Evolutionary conservation across 139 green algal genomes (phyloP).

Genomic region (Tetraselmis striata): DNA sequence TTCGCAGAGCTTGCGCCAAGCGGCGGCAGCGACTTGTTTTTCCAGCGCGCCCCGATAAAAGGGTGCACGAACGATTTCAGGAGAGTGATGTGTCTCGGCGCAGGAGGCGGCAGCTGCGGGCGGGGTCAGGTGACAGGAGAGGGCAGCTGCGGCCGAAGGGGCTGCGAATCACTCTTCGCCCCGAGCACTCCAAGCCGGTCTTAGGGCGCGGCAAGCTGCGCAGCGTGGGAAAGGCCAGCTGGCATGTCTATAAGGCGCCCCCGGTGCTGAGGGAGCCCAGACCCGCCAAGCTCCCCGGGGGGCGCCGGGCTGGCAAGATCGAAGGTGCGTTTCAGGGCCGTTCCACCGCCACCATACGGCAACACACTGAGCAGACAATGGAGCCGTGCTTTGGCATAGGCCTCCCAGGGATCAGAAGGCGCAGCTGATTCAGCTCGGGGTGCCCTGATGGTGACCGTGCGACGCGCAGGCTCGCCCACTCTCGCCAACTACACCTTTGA

Average conservation of each 20-base stretch:
- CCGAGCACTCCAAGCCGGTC: not conserved
- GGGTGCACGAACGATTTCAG: too few species aligned
- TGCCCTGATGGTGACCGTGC: too few species aligned
- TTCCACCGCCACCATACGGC: too few species aligned
- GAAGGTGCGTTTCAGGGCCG: too few species aligned
- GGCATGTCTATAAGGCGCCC: not conserved
- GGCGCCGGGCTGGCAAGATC: not conserved
- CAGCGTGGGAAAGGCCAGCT: not conserved
- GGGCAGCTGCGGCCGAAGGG: not conserved
- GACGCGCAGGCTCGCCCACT: not conserved
- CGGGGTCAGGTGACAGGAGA: not conserved
- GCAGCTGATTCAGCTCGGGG: too few species aligned
- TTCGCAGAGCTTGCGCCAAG: too few species aligned
- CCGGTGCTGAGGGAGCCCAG: not conserved
- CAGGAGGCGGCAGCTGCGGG: not conserved
- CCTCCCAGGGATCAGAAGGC: too few species aligned
- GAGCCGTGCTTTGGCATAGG: too few species aligned
- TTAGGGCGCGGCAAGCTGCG: not conserved
- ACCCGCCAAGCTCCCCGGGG: not conserved
- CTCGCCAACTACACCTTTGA: not conserved
- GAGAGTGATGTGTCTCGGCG: too few species aligned
- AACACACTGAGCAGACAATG: too few species aligned
- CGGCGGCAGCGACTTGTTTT: too few species aligned
- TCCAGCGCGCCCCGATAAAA: too few species aligned
- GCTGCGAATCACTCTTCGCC: not conserved